phyloP scores from a whole-genome alignment of 2,329 filamentous ascomycete species.

The Daldinia sp. region DNA sequence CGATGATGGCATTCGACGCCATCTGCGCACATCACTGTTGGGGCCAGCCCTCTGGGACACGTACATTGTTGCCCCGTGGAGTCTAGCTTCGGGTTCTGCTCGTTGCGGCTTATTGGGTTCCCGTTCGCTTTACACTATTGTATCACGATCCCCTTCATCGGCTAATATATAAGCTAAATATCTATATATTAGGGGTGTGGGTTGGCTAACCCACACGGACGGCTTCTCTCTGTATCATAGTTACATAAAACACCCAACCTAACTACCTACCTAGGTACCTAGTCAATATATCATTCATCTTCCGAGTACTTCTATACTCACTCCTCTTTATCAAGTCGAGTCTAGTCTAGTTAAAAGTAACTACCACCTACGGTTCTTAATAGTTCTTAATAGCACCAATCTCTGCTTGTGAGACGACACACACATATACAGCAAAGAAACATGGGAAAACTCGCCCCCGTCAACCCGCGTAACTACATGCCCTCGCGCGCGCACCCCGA shows the following conservation, averaged over 20 bases:
- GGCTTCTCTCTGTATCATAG: background rate
- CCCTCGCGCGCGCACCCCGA: constrained; percentile 57
- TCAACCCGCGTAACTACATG: constrained; percentile 38
- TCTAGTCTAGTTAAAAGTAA: too few species aligned
- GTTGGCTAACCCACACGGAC: background rate
- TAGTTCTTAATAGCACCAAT: too few species aligned
- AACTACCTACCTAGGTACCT: background rate
- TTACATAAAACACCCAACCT: background rate
- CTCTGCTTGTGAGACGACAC: too few species aligned
- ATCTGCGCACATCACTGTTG: constrained; percentile 21
- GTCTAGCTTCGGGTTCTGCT: constrained; percentile 14
- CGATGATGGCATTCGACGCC: constrained; percentile 40
- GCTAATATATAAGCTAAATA: background rate
- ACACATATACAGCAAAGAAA: background rate
- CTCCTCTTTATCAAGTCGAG: too few species aligned
- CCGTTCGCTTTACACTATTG: constrained; percentile 1
- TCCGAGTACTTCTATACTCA: background rate
- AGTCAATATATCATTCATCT: background rate
- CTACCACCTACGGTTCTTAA: too few species aligned
- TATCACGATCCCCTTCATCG: constrained; percentile 30
- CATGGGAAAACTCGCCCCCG: constrained; percentile 36
- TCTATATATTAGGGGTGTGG: constrained; percentile 4
- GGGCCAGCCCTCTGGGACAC: background rate
- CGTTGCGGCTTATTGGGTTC: background rate
- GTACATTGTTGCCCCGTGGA: background rate